A percentile compares a stretch with the other conserved stretches of the same genome.
Evolutionary conservation across 495 filamentous ascomycete genomes (phyloP).

Genomic region (Gamarada debralockiae): DNA sequence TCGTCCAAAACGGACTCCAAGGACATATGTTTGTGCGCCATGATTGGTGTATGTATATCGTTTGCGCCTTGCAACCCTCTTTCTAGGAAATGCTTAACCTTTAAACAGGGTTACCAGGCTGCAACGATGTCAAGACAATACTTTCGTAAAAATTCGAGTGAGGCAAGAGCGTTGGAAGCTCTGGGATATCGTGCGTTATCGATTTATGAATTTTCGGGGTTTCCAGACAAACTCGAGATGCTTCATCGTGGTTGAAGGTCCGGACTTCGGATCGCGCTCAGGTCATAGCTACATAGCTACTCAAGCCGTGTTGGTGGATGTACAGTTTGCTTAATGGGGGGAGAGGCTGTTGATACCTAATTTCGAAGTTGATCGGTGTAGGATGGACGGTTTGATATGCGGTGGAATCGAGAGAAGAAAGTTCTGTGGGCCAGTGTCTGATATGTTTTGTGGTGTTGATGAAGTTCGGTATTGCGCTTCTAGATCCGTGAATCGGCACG

Average conservation of each 20-base stretch:
- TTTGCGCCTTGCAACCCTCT: background rate
- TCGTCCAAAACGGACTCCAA: slow-evolving; percentile 70
- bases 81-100: background rate
- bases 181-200: slow-evolving; percentile 13
- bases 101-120: background rate
- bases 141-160: background rate
- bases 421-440: too few species aligned
- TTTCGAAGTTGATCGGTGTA: background rate
- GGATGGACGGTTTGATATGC: background rate
- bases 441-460: too few species aligned
- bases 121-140: slow-evolving; percentile 8
- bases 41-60: slow-evolving; percentile 3
- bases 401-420: too few species aligned
- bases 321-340: background rate
- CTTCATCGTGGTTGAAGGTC: slow-evolving; percentile 24
- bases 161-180: slow-evolving; percentile 11
- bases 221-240: slow-evolving; percentile 18
- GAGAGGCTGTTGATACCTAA: background rate
- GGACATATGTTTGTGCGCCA: slow-evolving; percentile 40
- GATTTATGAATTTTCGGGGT: slow-evolving; percentile 24
- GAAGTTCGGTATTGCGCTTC: too few species aligned
- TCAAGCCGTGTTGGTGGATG: background rate
- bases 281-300: slow-evolving; percentile 19
- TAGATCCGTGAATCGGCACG: background rate
- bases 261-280: slow-evolving; percentile 13